Evolutionary conservation across 805 yeast species (phyloP), one percentile per base, ranked within the genome.

Genomic region (Myxozyma sirexii): DNA sequence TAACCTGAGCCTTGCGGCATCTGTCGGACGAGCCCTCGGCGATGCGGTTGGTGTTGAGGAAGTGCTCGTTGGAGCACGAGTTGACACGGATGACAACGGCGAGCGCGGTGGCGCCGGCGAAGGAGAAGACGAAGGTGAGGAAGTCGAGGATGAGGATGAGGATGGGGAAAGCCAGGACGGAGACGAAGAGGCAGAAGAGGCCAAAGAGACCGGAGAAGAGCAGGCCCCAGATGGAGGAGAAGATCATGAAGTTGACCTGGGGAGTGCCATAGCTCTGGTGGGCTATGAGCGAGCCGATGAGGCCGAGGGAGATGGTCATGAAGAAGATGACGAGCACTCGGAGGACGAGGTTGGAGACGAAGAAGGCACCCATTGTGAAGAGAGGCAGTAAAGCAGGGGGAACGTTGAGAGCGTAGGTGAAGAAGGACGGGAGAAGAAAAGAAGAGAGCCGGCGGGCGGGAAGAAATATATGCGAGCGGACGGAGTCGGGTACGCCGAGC

Each of bases 31-130:
- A 80, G 67, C 96, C 96, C 79, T 89, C 90, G 62, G 88, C 76
- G 69, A 89, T 82, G 63, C 75, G 75, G 82, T 93, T 93, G 66
- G 69, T 50, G 68, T 84, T 79, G 67, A 91, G 62, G 81, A 89
- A 91, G 57, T 43, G 60, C 63, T 78, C 67, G 84, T 90, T 87
- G 68, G 79, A 61, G 82, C 99, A 93, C 42, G 96, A 87, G 82
- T 91, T 97, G 66, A 80, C 81, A 76, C 92, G 84, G 72, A 88
- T 85, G 70, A 85, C 96, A 62, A 90, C 96, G 55, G 98, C 98
- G 72, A 94, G 80, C 54, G 97, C 97, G 60, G 96, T 85, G 70
- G 92, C 98, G 67, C 90, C 98, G 51, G 98, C 85, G 75, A 94
- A 90, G 58, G 97, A 85, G 85, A 94, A 94, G 69, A 92, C 88